Percentiles rank a stretch among this genome's conserved stretches.
Conservation (phyloP, 1,284 basidiomycete genomes). For the Ceratobasidium sp. region DNA sequence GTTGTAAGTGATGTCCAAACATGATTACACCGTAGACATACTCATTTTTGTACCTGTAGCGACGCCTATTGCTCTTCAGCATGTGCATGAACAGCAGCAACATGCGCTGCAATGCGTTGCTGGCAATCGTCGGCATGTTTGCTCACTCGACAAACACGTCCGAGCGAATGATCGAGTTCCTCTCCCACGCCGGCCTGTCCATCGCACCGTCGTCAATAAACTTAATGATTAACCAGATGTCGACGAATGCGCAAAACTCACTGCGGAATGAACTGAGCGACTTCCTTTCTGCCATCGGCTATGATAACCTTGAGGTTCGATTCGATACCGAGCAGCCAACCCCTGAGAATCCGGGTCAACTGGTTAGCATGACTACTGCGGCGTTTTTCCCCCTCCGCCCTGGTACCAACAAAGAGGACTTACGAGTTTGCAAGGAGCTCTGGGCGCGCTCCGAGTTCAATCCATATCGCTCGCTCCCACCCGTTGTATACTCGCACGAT, state of each 20-base stretch:
- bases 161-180: neutral
- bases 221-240: neutral
- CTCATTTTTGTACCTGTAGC: neutral
- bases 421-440: neutral
- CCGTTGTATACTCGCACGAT: neutral
- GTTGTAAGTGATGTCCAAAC: too few relatives aligned
- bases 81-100: conserved; percentile 26
- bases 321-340: conserved; percentile 30
- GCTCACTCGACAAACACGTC: conserved; percentile 1
- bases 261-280: neutral
- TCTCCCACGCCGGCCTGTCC: neutral
- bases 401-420: neutral
- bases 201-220: conserved; percentile 10
- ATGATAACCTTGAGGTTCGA: conserved; percentile 41
- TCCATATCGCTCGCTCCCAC: neutral
- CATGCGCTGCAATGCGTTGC: conserved; percentile 14
- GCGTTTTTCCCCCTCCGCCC: conserved; percentile 1
- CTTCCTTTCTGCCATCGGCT: neutral
- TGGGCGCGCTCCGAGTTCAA: conserved; percentile 26
- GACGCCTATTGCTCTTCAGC: neutral
- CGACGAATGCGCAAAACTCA: neutral
- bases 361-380: conserved; percentile 33
- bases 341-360: neutral
- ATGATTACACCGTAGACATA: too few relatives aligned
- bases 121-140: conserved; percentile 6